A percentile compares a stretch with the other conserved stretches of the same genome.
phyloP scores from a whole-genome alignment of 768 basidiomycete species.

The Panus rudis region DNA sequence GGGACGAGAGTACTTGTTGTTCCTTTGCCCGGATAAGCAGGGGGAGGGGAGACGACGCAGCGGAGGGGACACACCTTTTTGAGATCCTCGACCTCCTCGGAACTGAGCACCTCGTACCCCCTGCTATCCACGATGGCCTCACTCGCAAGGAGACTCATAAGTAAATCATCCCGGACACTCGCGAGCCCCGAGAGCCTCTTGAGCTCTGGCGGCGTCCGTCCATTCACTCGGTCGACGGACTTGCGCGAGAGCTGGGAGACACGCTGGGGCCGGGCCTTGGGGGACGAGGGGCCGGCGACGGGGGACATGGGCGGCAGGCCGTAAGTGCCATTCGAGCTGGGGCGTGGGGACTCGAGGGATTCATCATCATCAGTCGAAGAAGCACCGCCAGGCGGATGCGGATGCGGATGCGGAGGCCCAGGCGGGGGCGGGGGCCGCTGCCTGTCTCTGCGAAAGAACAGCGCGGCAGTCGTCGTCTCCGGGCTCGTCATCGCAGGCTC shows the following conservation, averaged over 20 bases:
- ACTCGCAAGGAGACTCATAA: constrained; percentile 85
- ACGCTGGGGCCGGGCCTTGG: constrained; percentile 22
- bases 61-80: constrained; percentile 49
- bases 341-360: constrained; percentile 8
- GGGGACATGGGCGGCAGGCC: constrained; percentile 26
- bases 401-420: constrained; percentile 2
- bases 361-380: constrained; percentile 14
- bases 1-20: constrained; percentile 58
- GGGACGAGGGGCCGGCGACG: constrained; percentile 36
- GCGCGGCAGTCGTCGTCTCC: constrained; percentile 34
- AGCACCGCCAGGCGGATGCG: constrained; percentile 9
- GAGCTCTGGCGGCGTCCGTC: too few relatives aligned
- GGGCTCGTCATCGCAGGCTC: constrained; percentile 25
- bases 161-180: constrained; percentile 73
- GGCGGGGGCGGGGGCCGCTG: constrained; percentile 22
- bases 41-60: constrained; percentile 6
- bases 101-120: constrained; percentile 66
- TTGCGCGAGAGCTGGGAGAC: constrained; percentile 28
- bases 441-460: constrained; percentile 50
- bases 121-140: constrained; percentile 93
- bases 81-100: constrained; percentile 64
- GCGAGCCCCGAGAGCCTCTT: constrained; percentile 37
- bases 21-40: constrained; percentile 47
- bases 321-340: constrained; percentile 18
- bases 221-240: constrained; percentile 27